Base-by-base conservation (phyloP, 2,329 filamentous ascomycete species). In the Pseudogymnoascus sp. region DNA sequence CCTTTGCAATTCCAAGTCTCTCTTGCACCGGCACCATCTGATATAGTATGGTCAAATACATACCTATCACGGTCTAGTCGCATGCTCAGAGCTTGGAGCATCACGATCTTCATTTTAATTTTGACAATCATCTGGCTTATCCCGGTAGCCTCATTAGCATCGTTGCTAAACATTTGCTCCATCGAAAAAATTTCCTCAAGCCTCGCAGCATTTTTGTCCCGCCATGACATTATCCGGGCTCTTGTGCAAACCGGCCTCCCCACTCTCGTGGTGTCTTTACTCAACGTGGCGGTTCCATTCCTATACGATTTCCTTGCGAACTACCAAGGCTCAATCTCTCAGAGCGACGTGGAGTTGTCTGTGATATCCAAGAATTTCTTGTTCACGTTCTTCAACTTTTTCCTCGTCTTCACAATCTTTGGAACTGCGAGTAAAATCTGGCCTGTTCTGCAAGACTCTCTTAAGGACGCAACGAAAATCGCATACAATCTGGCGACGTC, bases 361-460 rank as follows among this genome's bases (percentile, higher is more conserved):
- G 81, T 95, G 47, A 93, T 99, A 66, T 96, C 91, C 60, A 99
- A 99, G 77, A 99, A 97, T 74, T 99, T 97, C 76, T 96, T 97
- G 80, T 99, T 99, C 72, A 92, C 89, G 8, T 99, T 99, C 75
- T 97, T 99, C 83, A 99, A 99, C 75, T 90, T 97, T 62, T 99
- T 99, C 75, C 83, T 97, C 58, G 84, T 97, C 47, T 97, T 97
- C 72, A 95, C 93, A 1, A 82, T 94, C 25, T 89, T 96, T 50
- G 89, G 89, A 60, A 91, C 91, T 4, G 90, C 85, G 1, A 85
- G 88, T 38, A 84, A 87, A 60, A 89, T 96, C 70, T 85, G 85
- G 74, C 78, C 80, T 35, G 82, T 88, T 59, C 79, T 97, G 53
- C 84, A 84, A 60, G 83, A 93, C 57, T 84, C 87, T 8, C 80